Evolutionary conservation across 371 early-diverging fungal species (phyloP).

Genomic region (Rhizopus stolonifer): DNA sequence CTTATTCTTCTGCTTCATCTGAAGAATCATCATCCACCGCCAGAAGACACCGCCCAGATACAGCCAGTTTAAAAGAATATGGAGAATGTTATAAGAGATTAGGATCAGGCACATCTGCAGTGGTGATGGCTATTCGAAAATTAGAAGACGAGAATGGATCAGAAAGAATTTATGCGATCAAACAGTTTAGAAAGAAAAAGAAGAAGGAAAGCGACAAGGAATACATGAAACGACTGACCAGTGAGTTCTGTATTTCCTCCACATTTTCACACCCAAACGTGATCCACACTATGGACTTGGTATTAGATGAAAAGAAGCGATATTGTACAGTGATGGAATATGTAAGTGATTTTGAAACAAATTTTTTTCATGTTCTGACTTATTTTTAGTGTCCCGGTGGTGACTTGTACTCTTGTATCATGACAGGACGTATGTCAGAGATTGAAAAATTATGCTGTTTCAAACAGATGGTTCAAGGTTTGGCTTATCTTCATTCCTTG

Average conservation of each 20-base stretch:
- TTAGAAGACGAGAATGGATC: constrained; percentile 37
- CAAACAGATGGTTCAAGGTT: constrained; percentile 89
- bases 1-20: constrained; percentile 19
- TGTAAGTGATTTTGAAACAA: constrained; percentile 36
- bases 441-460: constrained; percentile 85
- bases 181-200: constrained; percentile 85
- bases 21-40: background rate
- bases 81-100: constrained; percentile 77
- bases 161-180: constrained; percentile 85
- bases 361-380: constrained; percentile 31
- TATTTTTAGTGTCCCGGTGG: constrained; percentile 77
- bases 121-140: constrained; percentile 86
- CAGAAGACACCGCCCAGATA: constrained; percentile 22
- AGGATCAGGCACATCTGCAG: constrained; percentile 90
- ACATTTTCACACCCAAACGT: constrained; percentile 80
- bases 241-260: constrained; percentile 92
- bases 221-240: constrained; percentile 86
- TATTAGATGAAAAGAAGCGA: constrained; percentile 84
- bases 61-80: constrained; percentile 64
- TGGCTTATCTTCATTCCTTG: constrained; percentile 87
- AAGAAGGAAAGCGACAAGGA: constrained; percentile 84
- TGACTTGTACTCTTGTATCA: constrained; percentile 77
- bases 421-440: constrained; percentile 69
- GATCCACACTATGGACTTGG: constrained; percentile 88
- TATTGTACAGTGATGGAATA: constrained; percentile 97